These are phyloP conservation scores for Leccinum insolens DNA, from an alignment of 1,284 basidiomycete species.

Conservation along the genomic window DNA sequence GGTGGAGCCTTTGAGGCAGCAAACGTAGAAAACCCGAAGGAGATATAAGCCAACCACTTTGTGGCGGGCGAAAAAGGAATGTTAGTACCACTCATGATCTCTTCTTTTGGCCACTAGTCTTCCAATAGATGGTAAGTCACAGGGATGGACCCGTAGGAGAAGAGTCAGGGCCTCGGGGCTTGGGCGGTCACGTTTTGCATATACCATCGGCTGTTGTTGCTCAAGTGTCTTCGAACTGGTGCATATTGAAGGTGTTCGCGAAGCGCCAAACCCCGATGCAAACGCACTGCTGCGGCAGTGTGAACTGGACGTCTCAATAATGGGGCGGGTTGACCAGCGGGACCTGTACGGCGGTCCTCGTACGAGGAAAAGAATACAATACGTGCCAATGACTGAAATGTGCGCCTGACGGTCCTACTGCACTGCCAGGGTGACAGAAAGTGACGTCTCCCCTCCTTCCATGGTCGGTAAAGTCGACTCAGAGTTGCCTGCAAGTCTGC, in stretches of 20 bases:
- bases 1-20: background rate
- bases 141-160: background rate
- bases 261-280: background rate
- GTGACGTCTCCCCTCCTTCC: background rate
- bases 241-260: background rate
- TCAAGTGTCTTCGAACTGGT: background rate
- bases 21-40: background rate
- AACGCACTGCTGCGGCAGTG: background rate
- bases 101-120: background rate
- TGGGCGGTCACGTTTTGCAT: background rate
- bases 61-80: background rate
- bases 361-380: background rate
- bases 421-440: background rate
- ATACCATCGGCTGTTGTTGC: background rate
- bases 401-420: background rate
- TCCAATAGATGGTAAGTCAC: background rate
- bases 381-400: background rate
- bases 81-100: background rate
- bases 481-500: background rate
- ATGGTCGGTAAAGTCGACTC: background rate
- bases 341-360: background rate
- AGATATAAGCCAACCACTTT: background rate
- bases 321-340: background rate
- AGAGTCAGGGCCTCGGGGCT: background rate
- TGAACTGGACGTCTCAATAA: background rate